Conservation (phyloP, 2,329 filamentous ascomycete species). For the Colletotrichum sp. region DNA sequence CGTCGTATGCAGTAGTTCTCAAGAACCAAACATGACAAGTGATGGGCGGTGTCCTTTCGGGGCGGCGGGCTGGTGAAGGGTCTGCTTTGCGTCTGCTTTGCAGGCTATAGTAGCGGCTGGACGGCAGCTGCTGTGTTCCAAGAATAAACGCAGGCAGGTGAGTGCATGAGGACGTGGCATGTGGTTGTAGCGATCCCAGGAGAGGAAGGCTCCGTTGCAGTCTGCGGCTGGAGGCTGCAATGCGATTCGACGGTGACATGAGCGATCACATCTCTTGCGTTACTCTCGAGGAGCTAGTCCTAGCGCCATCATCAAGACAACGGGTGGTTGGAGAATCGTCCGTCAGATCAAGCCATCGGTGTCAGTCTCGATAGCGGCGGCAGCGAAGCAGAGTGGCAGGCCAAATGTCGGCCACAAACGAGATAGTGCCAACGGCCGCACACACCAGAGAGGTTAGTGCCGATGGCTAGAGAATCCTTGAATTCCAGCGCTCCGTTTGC, state of each 20-base stretch:
- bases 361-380: background rate
- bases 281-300: background rate
- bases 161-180: constrained; percentile 16
- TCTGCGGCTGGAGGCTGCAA: background rate
- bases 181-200: constrained; percentile 16
- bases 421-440: background rate
- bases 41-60: background rate
- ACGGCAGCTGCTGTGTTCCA: background rate
- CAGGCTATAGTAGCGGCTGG: background rate
- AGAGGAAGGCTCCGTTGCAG: background rate
- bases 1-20: background rate
- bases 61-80: background rate
- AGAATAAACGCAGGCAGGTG: constrained; percentile 1
- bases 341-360: background rate
- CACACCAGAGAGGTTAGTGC: background rate
- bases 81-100: background rate
- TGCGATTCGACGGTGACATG: constrained; percentile 6
- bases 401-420: background rate
- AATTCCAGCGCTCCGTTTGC: background rate
- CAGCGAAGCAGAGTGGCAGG: background rate
- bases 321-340: background rate
- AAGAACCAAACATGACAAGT: background rate
- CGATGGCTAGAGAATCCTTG: background rate
- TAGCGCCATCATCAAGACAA: background rate
- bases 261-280: constrained; percentile 12